Evolutionary conservation across 495 filamentous ascomycete species (phyloP), one percentile per base, ranked within the genome.

Genomic region (Parachaetomium inaequale): DNA sequence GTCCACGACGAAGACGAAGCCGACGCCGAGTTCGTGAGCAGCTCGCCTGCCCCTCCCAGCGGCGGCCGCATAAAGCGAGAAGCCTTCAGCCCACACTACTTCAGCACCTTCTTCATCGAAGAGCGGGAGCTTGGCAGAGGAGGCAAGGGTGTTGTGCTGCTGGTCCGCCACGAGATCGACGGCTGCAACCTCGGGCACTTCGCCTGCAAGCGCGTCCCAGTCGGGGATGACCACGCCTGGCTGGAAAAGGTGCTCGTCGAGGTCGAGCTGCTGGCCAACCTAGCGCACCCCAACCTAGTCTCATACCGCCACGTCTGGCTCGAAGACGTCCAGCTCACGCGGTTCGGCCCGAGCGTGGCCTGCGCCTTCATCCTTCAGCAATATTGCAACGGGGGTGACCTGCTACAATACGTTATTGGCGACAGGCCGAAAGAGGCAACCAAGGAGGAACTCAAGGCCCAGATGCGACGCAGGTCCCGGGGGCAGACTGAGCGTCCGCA

Each of bases 221-320:
- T 98, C 15, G 91, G 94, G 25, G 87, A 98, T 69, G 91, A 98
- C 66, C 94, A 96, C 67, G 86, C 90, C 59, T 98, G 94, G 94
- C 76, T 98, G 19, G 89, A 95, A 71, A 98, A 96, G 67, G 82
- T 98, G 6, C 80, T 98, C 53, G 82, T 90, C 31, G 94, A 98
- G 75, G 95, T 98, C 3, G 91, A 93, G 72, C 81, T 97, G 21
- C 82, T 98, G 25, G 92, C 96, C 67, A 88, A 89, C 61, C 83
- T 98, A 4, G 91, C 91, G 0, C 93, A 98, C 71, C 88, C 91
- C 63, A 98, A 98, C 70, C 78, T 98, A n/a, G 95, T 98, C 1
- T 94, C 91, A 0, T 98, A 98, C 72, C 88, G 93, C 7, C 93
- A 96, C 75, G 93, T 96, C 32, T 98, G 94, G 94, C 83, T 98